Evolutionary conservation across 2,329 filamentous ascomycete species (phyloP).

Genomic region (Rutstroemia sp.): DNA sequence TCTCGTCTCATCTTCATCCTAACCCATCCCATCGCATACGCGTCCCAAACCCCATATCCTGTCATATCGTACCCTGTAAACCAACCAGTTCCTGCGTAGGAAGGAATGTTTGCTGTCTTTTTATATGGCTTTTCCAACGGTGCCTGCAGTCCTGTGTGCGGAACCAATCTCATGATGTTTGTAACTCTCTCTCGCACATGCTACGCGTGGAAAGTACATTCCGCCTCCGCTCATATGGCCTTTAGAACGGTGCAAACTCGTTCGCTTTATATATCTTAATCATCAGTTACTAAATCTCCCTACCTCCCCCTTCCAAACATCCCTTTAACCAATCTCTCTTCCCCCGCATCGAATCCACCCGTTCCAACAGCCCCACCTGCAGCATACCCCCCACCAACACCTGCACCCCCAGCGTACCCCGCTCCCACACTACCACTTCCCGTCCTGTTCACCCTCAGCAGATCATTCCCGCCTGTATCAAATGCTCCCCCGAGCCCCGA

Average conservation of each 20-base stretch:
- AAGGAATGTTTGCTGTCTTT: too few species aligned
- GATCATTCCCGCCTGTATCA: slow-evolving; percentile 12
- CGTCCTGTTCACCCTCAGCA: slow-evolving; percentile 17
- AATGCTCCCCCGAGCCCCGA: slow-evolving; percentile 13
- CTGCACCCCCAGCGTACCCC: slow-evolving; percentile 10
- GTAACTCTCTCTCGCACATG: too few species aligned
- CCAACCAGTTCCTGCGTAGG: too few species aligned
- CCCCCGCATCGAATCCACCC: not conserved
- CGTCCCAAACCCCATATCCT: not conserved
- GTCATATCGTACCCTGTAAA: too few species aligned
- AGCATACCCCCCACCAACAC: not conserved
- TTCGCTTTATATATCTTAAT: too few species aligned
- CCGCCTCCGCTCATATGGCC: too few species aligned
- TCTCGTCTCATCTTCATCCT: not conserved
- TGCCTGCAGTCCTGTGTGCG: too few species aligned
- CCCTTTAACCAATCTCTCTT: slow-evolving; percentile 5
- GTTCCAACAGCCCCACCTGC: not conserved
- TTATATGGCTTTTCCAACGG: too few species aligned
- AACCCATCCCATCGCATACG: not conserved
- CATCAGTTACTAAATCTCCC: not conserved
- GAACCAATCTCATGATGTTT: too few species aligned
- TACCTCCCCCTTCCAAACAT: slow-evolving; percentile 4
- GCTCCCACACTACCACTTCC: slow-evolving; percentile 19
- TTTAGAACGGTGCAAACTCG: too few species aligned
- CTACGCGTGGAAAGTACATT: too few species aligned